Conservation (phyloP, 768 basidiomycete species). For the Boletus fagicola region DNA sequence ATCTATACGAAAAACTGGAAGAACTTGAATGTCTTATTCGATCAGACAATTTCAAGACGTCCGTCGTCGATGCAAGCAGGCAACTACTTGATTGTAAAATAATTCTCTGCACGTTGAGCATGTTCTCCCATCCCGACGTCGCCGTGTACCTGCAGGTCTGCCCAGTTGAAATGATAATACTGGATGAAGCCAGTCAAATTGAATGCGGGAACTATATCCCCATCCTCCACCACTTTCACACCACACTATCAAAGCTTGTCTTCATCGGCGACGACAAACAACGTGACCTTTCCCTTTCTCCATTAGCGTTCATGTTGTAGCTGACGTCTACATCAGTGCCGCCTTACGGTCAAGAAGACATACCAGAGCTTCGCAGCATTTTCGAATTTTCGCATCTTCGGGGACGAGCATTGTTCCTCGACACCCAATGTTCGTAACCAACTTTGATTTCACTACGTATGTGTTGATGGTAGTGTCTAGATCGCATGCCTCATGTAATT, state of each 20-base stretch:
- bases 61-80: slow-evolving; percentile 17
- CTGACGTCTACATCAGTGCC: slow-evolving; percentile 49
- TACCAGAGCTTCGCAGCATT: slow-evolving; percentile 63
- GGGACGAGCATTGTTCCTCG: slow-evolving; percentile 48
- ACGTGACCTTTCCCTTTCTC: slow-evolving; percentile 21
- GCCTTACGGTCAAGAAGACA: slow-evolving; percentile 72
- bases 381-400: slow-evolving; percentile 69
- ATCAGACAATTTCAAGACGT: slow-evolving; percentile 29
- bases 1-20: slow-evolving; percentile 41
- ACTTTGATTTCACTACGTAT: neutral
- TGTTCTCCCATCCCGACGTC: slow-evolving; percentile 36
- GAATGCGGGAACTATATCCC: slow-evolving; percentile 42
- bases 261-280: slow-evolving; percentile 42
- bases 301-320: neutral
- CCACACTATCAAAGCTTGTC: slow-evolving; percentile 34
- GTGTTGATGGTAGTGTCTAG: slow-evolving; percentile 36
- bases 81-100: slow-evolving; percentile 33
- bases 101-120: slow-evolving; percentile 48
- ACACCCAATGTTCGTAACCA: slow-evolving; percentile 65
- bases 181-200: slow-evolving; percentile 51
- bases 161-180: slow-evolving; percentile 39
- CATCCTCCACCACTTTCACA: slow-evolving; percentile 28
- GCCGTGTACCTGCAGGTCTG: slow-evolving; percentile 21
- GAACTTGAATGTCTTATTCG: too few relatives aligned
- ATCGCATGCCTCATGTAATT: slow-evolving; percentile 80